Evolutionary conservation across 2,329 filamentous ascomycete species (phyloP), one percentile per base, ranked within the genome.

Genomic region (Dothistroma septosporum): DNA sequence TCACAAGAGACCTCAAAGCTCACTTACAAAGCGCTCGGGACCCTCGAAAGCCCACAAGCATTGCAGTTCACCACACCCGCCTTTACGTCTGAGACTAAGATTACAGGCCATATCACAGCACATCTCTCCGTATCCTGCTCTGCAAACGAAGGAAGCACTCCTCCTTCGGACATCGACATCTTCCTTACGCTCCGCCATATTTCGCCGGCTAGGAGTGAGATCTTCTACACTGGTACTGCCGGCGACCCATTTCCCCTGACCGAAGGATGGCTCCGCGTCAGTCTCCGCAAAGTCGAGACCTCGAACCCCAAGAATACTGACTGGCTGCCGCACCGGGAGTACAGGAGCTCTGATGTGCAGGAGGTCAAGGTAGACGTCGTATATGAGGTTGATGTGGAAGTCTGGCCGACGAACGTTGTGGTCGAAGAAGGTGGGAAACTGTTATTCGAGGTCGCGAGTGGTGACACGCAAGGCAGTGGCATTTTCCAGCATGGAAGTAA

Each of bases 31-130:
- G 85, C 86, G 0, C 77, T 88, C 0, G 85, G 86, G 0, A 82
- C 77, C 0, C 76, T 85, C 0, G 77, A 81, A 10, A 80, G 80
- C 0, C 68, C 70, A 16, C 76, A 86, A 55, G 60, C 80, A 0
- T 65, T 89, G 0, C 81, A 83, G 47, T 90, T 90, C 70, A 77
- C 75, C 0, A 87, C 83, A 0, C 59, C 77, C 0, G 75, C 84
- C 0, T 88, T 90, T 60, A 78, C 81, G n/a, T 62, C 76, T 7
- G 85, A 90, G 67, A 87, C 83, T 0, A 88, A 90, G 68, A 83
- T 91, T 57, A 90, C 88, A 0, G 88, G 88, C 0, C 85, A 90
- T 68, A 76, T 89, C 31, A 77, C 84, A 0, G 86, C 85, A 0
- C 86, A 85, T 64, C 76, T 91, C 4, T 84, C 85, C 61, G 82